These are phyloP conservation scores for Setaria italica DNA, from an alignment of 202 grass and related monocot species.

Conservation along the genomic window DNA sequence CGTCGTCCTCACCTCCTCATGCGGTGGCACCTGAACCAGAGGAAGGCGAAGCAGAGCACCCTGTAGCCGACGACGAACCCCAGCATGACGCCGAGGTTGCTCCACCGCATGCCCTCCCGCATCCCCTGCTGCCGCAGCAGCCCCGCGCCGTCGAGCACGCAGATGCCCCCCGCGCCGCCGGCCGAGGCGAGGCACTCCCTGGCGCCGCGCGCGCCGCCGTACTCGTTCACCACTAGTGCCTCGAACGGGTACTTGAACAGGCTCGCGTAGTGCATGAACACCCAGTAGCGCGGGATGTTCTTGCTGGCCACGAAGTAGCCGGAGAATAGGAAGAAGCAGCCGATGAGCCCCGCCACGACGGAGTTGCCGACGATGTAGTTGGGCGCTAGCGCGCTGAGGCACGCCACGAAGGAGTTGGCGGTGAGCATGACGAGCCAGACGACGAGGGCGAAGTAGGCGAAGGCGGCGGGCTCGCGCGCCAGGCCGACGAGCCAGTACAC, in stretches of 20 bases:
- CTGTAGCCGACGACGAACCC: conserved; percentile 82
- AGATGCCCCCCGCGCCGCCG: conserved; percentile 39
- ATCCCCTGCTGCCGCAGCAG: conserved; percentile 81
- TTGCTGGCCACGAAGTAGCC: conserved; percentile 88
- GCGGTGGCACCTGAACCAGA: conserved; percentile 82
- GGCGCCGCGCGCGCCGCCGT: conserved; percentile 67
- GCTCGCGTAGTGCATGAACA: conserved; percentile 99
- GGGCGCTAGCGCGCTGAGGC: conserved; percentile 79
- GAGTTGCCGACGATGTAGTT: conserved; percentile 96
- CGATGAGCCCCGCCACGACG: conserved; percentile 76
- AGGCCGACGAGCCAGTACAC: conserved; percentile 96
- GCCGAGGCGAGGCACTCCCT: conserved; percentile 65
- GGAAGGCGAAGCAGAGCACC: conserved; percentile 86
- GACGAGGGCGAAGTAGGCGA: conserved; percentile 89
- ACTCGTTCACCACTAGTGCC: conserved; percentile 86
- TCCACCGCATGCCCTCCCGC: conserved; percentile 80
- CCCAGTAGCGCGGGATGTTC: conserved; percentile 86
- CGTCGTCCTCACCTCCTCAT: conserved; percentile 55
- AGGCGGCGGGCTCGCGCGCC: conserved; percentile 55
- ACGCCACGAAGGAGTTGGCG: conserved; percentile 86
- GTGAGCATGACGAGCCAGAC: conserved; percentile 93
- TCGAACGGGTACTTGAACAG: conserved; percentile 99
- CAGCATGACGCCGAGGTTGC: conserved; percentile 76
- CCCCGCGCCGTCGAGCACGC: conserved; percentile 65
- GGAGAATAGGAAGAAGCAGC: conserved; percentile 98